phyloP scores from a whole-genome alignment of 1,284 basidiomycete species.

The Schizophyllum amplum region DNA sequence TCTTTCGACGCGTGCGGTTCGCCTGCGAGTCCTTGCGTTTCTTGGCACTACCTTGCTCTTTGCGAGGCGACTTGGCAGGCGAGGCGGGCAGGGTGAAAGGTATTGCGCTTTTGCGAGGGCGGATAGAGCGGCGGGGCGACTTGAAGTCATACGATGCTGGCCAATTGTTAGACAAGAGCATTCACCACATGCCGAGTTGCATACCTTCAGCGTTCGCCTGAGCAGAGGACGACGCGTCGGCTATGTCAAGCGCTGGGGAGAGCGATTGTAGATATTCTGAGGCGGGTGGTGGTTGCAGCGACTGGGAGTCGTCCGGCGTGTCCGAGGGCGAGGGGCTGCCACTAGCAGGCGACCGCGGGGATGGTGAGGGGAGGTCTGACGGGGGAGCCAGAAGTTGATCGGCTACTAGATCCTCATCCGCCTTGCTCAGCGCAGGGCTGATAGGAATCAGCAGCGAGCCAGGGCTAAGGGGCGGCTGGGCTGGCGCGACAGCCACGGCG shows the following conservation, averaged over 20 bases:
- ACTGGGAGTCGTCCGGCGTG: neutral
- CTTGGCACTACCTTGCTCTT: neutral
- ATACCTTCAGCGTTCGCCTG: neutral
- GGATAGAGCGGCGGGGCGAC: neutral
- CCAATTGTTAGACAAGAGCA: neutral
- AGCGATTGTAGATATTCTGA: neutral
- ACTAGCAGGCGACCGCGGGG: neutral
- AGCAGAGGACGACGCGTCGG: no score
- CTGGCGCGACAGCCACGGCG: neutral
- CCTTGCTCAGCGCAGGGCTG: neutral
- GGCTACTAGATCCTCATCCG: neutral
- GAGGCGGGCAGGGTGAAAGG: neutral
- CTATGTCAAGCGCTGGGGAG: neutral
- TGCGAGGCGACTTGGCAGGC: neutral
- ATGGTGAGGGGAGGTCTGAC: neutral
- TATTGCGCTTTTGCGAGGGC: neutral
- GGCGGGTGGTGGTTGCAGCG: neutral
- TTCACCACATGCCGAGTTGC: neutral
- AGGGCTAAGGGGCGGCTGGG: neutral
- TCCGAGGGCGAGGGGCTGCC: neutral
- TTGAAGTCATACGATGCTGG: neutral
- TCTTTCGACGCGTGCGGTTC: neutral
- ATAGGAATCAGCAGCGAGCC: neutral
- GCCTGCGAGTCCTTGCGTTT: neutral
- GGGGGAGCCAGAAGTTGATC: neutral